Evolutionary conservation across 257 asterid species (phyloP).

Genomic region (Solanum chmielewskii): DNA sequence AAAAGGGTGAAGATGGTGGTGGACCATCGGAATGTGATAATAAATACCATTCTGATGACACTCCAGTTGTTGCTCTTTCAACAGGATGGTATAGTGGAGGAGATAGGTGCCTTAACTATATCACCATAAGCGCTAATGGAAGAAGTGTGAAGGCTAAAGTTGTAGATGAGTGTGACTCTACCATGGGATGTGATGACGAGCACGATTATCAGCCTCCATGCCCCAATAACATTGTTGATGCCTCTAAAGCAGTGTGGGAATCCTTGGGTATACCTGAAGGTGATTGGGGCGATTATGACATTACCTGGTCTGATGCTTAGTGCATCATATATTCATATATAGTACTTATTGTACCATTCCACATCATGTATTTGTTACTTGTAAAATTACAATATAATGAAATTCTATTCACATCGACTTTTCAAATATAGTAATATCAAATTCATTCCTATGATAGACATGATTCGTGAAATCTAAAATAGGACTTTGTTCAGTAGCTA

Average conservation of each 20-base stretch:
- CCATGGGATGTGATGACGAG: conserved; percentile 31
- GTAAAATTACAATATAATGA: not conserved
- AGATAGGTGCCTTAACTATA: conserved; percentile 15
- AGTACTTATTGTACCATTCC: too few species aligned
- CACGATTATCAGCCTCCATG: conserved; percentile 45
- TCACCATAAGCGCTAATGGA: conserved; percentile 19
- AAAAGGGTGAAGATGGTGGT: conserved; percentile 37
- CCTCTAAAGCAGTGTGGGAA: conserved; percentile 35
- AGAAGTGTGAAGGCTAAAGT: conserved; percentile 22
- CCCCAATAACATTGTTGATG: conserved; percentile 36
- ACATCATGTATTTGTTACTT: not conserved
- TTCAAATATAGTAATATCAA: not conserved
- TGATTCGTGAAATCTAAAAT: not conserved
- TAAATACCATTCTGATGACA: conserved; percentile 23
- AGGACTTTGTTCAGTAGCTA: not conserved
- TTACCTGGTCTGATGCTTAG: conserved; percentile 35
- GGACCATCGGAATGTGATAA: conserved; percentile 30
- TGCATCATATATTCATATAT: not conserved
- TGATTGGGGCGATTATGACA: conserved; percentile 26
- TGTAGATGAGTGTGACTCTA: conserved; percentile 40
- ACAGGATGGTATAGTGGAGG: conserved; percentile 34
- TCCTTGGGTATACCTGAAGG: conserved; percentile 20
- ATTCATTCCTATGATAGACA: not conserved
- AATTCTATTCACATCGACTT: not conserved
- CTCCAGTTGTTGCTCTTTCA: conserved; percentile 28